Percentiles rank a stretch among this genome's conserved stretches.
These are phyloP conservation scores for Monilinia laxa DNA, from an alignment of 2,329 filamentous ascomycete genomes.

Conservation along the genomic window DNA sequence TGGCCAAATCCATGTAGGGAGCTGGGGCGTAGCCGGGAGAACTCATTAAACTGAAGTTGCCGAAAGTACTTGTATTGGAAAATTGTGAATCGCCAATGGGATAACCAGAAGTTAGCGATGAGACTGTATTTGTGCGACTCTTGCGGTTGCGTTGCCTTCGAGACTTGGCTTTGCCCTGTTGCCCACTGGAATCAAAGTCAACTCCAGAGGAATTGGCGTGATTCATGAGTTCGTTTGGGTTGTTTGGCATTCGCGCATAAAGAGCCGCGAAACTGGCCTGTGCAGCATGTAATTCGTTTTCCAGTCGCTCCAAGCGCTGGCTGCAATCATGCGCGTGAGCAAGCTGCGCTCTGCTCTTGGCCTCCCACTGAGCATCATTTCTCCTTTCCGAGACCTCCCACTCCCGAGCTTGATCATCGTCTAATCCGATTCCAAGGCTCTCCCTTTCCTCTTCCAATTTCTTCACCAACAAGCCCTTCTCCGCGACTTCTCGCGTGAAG, in stretches of 20 bases:
- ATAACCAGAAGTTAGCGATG: conserved; percentile 36
- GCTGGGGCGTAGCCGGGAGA: conserved; percentile 51
- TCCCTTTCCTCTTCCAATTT: conserved; percentile 70
- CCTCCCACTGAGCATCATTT: conserved; percentile 40
- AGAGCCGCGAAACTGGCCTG: conserved; percentile 28
- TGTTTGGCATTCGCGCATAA: conserved; percentile 33
- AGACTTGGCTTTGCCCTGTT: conserved; percentile 40
- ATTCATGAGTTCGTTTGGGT: conserved; percentile 37
- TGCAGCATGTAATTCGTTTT: conserved; percentile 30
- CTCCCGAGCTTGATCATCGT: conserved; percentile 49
- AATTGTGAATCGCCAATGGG: conserved; percentile 41
- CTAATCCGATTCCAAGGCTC: conserved; percentile 59
- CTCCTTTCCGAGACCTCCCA: conserved; percentile 36
- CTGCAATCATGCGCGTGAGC: conserved; percentile 30
- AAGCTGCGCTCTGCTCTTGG: conserved; percentile 33
- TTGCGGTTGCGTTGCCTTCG: conserved; percentile 44
- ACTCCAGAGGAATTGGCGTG: conserved; percentile 40
- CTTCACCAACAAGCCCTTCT: conserved; percentile 70
- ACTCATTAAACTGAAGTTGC: conserved; percentile 44
- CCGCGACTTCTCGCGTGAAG: conserved; percentile 71
- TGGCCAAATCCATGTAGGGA: conserved; percentile 45
- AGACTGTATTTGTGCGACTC: conserved; percentile 43
- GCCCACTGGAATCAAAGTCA: conserved; percentile 38
- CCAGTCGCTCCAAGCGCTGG: conserved; percentile 34
- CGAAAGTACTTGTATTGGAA: conserved; percentile 44